Evolutionary conservation across 164 flowering plant genomes (phyloP).

Genomic region (Dillenia suffruticosa): DNA sequence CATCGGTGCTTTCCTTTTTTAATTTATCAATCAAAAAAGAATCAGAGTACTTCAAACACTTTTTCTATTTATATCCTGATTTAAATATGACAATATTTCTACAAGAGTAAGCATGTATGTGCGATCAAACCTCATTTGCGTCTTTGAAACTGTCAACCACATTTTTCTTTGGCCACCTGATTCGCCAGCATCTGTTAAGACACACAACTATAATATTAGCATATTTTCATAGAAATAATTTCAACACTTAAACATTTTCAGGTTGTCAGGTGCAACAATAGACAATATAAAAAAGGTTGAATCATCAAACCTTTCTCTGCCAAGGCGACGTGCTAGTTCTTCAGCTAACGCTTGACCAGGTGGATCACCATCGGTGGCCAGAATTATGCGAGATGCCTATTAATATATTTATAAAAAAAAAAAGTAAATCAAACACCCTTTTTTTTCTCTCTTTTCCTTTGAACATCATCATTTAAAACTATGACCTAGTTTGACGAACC

Average conservation of each 20-base stretch:
- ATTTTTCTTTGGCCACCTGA: slow-evolving; percentile 83
- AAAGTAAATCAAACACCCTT: background rate
- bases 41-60: no score
- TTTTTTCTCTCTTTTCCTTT: no score
- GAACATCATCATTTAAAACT: background rate
- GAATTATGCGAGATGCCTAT: slow-evolving; percentile 82
- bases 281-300: no score
- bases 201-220: slow-evolving; percentile 9
- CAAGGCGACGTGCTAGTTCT: slow-evolving; percentile 96
- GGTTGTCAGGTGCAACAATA: background rate
- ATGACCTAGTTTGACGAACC: slow-evolving; percentile 32
- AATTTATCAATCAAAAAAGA: no score
- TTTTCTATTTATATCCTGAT: no score
- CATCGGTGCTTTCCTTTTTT: no score
- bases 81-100: no score
- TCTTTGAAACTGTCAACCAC: slow-evolving; percentile 56
- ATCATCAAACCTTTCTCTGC: slow-evolving; percentile 70
- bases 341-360: slow-evolving; percentile 95
- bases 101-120: no score
- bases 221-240: background rate
- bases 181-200: slow-evolving; percentile 77
- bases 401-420: background rate
- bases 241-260: background rate
- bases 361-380: slow-evolving; percentile 85
- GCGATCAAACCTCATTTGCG: slow-evolving; percentile 79